Evolutionary conservation across 1,284 basidiomycete genomes (phyloP).

Genomic region (Microbotryum scabiosae): DNA sequence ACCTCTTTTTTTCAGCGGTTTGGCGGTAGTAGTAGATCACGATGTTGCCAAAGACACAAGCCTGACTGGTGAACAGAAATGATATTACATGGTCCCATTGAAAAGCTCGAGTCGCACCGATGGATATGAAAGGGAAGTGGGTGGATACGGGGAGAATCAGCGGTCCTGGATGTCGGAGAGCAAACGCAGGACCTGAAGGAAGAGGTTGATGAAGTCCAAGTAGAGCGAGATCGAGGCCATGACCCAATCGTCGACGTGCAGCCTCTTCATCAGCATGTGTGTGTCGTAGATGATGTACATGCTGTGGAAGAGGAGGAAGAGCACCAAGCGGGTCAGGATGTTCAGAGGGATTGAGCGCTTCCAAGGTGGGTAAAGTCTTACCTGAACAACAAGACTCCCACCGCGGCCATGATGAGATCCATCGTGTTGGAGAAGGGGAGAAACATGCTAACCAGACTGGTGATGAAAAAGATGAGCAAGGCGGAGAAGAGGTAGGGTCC

Average conservation of each 20-base stretch:
- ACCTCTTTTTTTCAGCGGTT: too few species aligned
- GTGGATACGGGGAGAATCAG: slow-evolving; percentile 1
- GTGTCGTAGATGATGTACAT: slow-evolving; percentile 59
- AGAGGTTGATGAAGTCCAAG: slow-evolving; percentile 67
- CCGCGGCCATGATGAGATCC: slow-evolving; percentile 66
- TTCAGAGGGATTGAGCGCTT: background rate
- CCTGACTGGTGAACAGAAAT: too few species aligned
- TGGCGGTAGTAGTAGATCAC: too few species aligned
- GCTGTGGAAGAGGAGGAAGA: background rate
- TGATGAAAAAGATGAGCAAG: slow-evolving; percentile 58
- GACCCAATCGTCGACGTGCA: slow-evolving; percentile 60
- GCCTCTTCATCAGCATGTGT: slow-evolving; percentile 65
- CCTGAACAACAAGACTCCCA: slow-evolving; percentile 65
- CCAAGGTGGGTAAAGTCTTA: background rate
- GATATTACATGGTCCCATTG: too few species aligned
- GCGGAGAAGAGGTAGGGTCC: slow-evolving; percentile 73
- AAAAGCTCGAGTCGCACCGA: too few species aligned
- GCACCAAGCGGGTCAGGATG: background rate
- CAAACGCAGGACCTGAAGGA: slow-evolving; percentile 67
- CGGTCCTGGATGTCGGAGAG: slow-evolving; percentile 40
- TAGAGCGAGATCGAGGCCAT: slow-evolving; percentile 77
- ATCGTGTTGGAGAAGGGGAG: slow-evolving; percentile 66
- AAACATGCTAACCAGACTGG: slow-evolving; percentile 66
- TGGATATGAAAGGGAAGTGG: too few species aligned
- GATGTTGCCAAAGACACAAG: too few species aligned